Conservation (phyloP, 192 early-diverging fungal species). For the Backusella morwellensis region DNA sequence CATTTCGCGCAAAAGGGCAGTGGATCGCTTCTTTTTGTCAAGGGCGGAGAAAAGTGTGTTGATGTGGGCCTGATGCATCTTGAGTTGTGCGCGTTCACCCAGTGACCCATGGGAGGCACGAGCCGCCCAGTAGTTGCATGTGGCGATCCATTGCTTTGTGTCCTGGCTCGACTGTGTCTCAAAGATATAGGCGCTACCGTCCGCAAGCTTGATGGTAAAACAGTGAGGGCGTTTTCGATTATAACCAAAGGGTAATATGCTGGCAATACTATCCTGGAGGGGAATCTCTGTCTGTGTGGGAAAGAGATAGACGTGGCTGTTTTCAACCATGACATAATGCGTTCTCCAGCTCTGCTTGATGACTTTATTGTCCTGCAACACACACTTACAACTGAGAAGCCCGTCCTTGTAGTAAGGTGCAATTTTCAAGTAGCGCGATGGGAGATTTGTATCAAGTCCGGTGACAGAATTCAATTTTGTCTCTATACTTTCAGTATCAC, state of each 20-base stretch:
- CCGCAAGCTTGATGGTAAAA: slow-evolving; percentile 76
- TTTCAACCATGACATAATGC: slow-evolving; percentile 69
- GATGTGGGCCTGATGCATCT: slow-evolving; percentile 57
- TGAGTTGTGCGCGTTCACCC: slow-evolving; percentile 47
- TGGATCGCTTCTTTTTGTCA: slow-evolving; percentile 73
- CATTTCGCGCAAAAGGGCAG: slow-evolving; percentile 72
- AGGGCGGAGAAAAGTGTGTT: slow-evolving; percentile 59
- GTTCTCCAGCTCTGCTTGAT: slow-evolving; percentile 82
- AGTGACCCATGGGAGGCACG: slow-evolving; percentile 63
- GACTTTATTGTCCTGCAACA: slow-evolving; percentile 72
- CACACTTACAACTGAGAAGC: slow-evolving; percentile 81
- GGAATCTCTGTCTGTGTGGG: slow-evolving; percentile 24
- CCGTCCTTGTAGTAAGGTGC: slow-evolving; percentile 62
- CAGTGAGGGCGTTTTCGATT: slow-evolving; percentile 67
- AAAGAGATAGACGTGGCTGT: slow-evolving; percentile 56
- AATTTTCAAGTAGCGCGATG: slow-evolving; percentile 11
- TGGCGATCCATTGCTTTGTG: slow-evolving; percentile 76
- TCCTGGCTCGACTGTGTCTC: slow-evolving; percentile 64
- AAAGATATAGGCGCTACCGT: slow-evolving; percentile 82
- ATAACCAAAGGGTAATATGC: slow-evolving; percentile 78
- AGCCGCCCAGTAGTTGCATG: slow-evolving; percentile 94
- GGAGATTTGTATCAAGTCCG: background rate
- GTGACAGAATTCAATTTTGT: background rate
- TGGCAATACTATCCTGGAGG: slow-evolving; percentile 73
- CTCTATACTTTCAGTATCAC: background rate